Conservation (phyloP, 768 basidiomycete species). For the Hirschioporus abietinus region DNA sequence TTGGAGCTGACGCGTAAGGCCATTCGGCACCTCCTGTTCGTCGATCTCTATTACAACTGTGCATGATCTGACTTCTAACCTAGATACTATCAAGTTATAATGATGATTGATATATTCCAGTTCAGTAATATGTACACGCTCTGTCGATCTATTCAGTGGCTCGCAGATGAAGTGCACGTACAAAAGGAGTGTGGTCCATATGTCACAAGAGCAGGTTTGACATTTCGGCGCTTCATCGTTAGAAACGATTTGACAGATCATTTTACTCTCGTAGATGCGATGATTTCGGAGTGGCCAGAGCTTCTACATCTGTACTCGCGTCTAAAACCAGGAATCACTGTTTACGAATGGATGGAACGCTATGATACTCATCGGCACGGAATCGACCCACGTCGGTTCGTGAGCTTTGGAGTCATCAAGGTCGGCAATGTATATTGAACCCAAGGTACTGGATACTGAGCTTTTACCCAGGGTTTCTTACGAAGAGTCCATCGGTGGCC, state of each 20-base stretch:
- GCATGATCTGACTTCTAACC: not conserved
- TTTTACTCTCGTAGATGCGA: constrained; percentile 18
- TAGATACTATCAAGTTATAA: constrained; percentile 94
- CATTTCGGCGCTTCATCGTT: constrained; percentile 6
- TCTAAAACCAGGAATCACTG: constrained; percentile 74
- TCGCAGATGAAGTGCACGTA: constrained; percentile 80
- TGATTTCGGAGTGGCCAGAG: constrained; percentile 80
- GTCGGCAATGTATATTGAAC: constrained; percentile 27
- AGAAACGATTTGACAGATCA: not conserved
- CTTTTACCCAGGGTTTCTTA: constrained; percentile 66
- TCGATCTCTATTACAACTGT: not conserved
- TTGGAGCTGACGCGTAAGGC: constrained; percentile 76
- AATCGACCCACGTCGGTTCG: constrained; percentile 90
- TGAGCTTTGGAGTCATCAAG: constrained; percentile 97
- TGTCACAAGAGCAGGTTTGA: constrained; percentile 69
- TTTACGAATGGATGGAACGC: constrained; percentile 84
- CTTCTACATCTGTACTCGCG: constrained; percentile 84
- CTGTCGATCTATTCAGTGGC: constrained; percentile 79
- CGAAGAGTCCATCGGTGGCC: constrained; percentile 94
- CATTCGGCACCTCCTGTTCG: constrained; percentile 88
- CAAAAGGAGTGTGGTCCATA: constrained; percentile 90
- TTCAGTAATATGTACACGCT: constrained; percentile 97
- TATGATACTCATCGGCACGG: constrained; percentile 65
- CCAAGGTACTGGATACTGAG: not conserved
- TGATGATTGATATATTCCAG: constrained; percentile 97